A percentile compares a stretch with the other conserved stretches of the same genome.
phyloP scores from a whole-genome alignment of 768 basidiomycete genomes.

The Hemileccinum rubropunctum region DNA sequence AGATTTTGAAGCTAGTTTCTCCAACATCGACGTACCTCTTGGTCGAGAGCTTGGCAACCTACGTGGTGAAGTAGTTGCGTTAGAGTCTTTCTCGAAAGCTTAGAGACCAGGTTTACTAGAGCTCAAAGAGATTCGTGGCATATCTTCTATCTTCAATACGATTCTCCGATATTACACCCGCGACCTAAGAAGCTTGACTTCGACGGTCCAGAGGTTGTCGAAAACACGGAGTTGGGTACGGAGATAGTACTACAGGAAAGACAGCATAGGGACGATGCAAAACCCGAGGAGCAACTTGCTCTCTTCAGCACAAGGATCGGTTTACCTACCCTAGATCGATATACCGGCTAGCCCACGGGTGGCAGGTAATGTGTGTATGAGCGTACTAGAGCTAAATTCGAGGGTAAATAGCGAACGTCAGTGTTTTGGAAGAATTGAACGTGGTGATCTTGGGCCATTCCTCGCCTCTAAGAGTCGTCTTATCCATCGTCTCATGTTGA shows the following conservation, averaged over 20 bases:
- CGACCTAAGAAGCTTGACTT: conserved; percentile 65
- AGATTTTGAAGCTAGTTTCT: conserved; percentile 89
- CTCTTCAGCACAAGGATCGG: conserved; percentile 32
- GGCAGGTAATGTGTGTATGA: no score
- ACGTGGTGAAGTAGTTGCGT: conserved; percentile 66
- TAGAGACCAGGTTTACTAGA: conserved; percentile 6
- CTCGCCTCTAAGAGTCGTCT: no score
- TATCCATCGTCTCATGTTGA: no score
- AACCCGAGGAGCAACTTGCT: conserved; percentile 37
- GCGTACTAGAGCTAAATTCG: no score
- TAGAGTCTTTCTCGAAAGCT: conserved; percentile 55
- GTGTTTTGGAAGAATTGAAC: no score
- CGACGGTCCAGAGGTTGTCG: conserved; percentile 29
- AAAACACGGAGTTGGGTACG: conserved; percentile 38
- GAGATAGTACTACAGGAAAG: conserved; percentile 14
- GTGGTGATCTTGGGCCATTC: no score
- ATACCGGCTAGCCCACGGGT: background rate
- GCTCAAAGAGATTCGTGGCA: conserved; percentile 46
- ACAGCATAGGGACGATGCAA: conserved; percentile 32
- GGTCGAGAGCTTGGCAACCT: conserved; percentile 77
- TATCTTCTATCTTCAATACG: conserved; percentile 53
- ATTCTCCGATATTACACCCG: conserved; percentile 67
- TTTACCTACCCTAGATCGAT: conserved; percentile 16
- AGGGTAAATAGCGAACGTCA: no score
- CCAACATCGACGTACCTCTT: conserved; percentile 63